Evolutionary conservation across 352 stramenopile species (phyloP).

Genomic region (Thraustochytrium striatum): DNA sequence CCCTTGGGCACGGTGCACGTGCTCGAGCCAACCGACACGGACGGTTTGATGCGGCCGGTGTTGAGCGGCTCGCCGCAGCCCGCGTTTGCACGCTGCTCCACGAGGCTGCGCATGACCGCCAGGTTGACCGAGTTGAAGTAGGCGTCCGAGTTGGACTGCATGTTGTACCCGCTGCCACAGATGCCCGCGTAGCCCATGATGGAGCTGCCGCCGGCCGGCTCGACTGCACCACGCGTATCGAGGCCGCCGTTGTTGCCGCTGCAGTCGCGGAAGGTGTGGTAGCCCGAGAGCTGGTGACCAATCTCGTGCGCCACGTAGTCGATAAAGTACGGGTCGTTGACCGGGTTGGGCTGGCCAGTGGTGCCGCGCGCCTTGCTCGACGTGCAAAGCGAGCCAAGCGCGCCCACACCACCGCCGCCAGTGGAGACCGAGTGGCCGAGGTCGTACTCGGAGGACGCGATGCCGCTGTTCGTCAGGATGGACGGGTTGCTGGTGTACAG

Average conservation of each 20-base stretch:
- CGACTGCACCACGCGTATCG: constrained; percentile 17
- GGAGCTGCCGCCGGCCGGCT: constrained; percentile 40
- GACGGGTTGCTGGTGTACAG: constrained; percentile 12
- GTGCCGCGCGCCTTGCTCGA: constrained; percentile 28
- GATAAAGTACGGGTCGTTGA: constrained; percentile 23
- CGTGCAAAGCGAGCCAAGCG: neutral
- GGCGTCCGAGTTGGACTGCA: constrained; percentile 44
- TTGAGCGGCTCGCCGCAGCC: neutral
- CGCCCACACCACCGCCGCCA: constrained; percentile 1
- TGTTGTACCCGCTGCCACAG: constrained; percentile 18
- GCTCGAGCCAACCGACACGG: neutral
- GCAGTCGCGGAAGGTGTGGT: constrained; percentile 39
- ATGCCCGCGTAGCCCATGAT: constrained; percentile 48
- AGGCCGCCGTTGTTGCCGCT: no score
- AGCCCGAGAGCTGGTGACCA: constrained; percentile 29
- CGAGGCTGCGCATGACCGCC: constrained; percentile 22
- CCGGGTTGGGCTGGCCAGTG: constrained; percentile 3
- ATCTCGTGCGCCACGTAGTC: constrained; percentile 44
- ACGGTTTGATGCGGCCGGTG: neutral
- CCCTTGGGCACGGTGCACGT: constrained; percentile 5
- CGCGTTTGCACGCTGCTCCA: neutral
- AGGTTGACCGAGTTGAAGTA: constrained; percentile 48
- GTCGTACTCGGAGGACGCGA: constrained; percentile 38
- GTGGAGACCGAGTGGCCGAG: constrained; percentile 29
- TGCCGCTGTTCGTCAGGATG: neutral